These are phyloP conservation scores for Trichoderma hamatum DNA, from an alignment of 2,329 filamentous ascomycete genomes.

Conservation along the genomic window DNA sequence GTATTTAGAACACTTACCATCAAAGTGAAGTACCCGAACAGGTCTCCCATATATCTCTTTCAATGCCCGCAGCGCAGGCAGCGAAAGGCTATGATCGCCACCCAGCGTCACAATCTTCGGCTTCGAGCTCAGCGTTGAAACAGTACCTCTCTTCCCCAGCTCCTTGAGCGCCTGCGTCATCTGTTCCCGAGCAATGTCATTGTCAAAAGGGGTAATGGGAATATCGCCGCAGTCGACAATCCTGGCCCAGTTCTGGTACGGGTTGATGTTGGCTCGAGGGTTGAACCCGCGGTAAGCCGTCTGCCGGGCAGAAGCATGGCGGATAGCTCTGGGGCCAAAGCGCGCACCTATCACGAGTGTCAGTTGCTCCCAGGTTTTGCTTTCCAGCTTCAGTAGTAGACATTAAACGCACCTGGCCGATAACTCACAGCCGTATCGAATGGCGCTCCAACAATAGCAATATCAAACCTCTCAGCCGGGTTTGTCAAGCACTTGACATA, in stretches of 20 bases:
- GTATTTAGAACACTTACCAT: slow-evolving; percentile 42
- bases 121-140: slow-evolving; percentile 40
- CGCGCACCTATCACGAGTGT: slow-evolving; percentile 69
- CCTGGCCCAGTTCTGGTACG: slow-evolving; percentile 78
- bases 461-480: slow-evolving; percentile 66
- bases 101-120: slow-evolving; percentile 70
- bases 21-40: slow-evolving; percentile 74
- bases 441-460: slow-evolving; percentile 71
- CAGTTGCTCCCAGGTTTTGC: no score
- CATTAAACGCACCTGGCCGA: slow-evolving; percentile 55
- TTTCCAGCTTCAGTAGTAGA: not conserved
- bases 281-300: slow-evolving; percentile 79
- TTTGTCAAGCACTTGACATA: slow-evolving; percentile 71
- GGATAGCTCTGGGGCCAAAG: slow-evolving; percentile 86
- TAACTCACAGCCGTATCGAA: slow-evolving; percentile 76
- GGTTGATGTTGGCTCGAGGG: slow-evolving; percentile 78
- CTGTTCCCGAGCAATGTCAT: slow-evolving; percentile 75
- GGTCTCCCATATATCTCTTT: slow-evolving; percentile 63
- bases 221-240: slow-evolving; percentile 92
- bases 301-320: slow-evolving; percentile 80
- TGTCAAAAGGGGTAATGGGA: slow-evolving; percentile 84
- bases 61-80: slow-evolving; percentile 70
- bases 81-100: slow-evolving; percentile 71
- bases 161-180: slow-evolving; percentile 82
- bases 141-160: slow-evolving; percentile 54